Conservation (phyloP, 345 rosid species). For the Aegle marmelos region DNA sequence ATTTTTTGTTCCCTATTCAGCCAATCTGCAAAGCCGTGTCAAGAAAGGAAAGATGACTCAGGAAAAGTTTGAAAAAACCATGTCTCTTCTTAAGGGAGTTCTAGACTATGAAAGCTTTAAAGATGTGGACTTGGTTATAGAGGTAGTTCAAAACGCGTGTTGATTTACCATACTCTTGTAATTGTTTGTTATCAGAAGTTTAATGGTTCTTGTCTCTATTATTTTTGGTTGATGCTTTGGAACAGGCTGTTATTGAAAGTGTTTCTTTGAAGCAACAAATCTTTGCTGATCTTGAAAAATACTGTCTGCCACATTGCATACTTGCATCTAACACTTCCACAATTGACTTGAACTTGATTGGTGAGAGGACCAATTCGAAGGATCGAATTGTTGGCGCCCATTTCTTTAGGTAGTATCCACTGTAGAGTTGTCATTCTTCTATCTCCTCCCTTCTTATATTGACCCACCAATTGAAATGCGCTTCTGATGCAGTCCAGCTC, state of each 20-base stretch:
- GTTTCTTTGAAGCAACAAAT: slow-evolving; percentile 92
- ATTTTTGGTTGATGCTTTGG: slow-evolving; percentile 35
- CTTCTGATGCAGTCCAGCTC: slow-evolving; percentile 74
- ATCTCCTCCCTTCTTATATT: neutral
- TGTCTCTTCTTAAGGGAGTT: slow-evolving; percentile 71
- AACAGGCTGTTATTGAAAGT: slow-evolving; percentile 92
- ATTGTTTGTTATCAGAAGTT: slow-evolving; percentile 12
- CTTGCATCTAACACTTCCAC: slow-evolving; percentile 97
- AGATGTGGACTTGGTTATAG: slow-evolving; percentile 93
- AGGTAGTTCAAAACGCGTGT: slow-evolving; percentile 44
- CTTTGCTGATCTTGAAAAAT: slow-evolving; percentile 86
- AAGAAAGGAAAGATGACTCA: slow-evolving; percentile 79
- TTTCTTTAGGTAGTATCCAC: slow-evolving; percentile 74
- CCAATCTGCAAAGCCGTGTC: slow-evolving; percentile 85
- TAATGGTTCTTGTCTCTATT: slow-evolving; percentile 8
- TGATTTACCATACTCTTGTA: neutral
- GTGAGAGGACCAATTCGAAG: slow-evolving; percentile 71
- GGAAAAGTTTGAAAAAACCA: slow-evolving; percentile 75
- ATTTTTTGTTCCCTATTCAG: slow-evolving; percentile 34
- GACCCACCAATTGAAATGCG: slow-evolving; percentile 19
- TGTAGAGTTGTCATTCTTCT: slow-evolving; percentile 6
- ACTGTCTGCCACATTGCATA: slow-evolving; percentile 85
- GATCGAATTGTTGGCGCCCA: slow-evolving; percentile 93
- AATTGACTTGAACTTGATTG: slow-evolving; percentile 83
- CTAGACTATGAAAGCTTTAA: slow-evolving; percentile 84